phyloP scores from a whole-genome alignment of 495 filamentous ascomycete genomes.

The Paragyromitra xinjiangensis region DNA sequence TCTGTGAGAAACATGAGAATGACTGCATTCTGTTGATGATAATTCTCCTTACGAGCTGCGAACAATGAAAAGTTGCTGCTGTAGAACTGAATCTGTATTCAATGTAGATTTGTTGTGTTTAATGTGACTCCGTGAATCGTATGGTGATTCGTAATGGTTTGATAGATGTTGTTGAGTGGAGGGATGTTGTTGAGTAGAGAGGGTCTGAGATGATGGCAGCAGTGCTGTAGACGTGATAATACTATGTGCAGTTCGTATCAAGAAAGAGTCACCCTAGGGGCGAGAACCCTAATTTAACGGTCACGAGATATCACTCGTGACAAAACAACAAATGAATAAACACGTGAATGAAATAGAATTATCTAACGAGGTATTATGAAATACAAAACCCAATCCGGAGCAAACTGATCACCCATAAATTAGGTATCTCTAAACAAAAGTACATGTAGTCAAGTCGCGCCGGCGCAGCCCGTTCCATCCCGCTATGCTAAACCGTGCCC shows the following conservation, averaged over 20 bases:
- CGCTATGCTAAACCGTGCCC: not conserved
- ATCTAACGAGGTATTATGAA: not conserved
- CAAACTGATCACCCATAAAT: not conserved
- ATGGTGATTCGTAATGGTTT: not conserved
- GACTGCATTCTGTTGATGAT: no score
- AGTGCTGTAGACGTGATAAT: not conserved
- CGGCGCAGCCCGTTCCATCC: not conserved
- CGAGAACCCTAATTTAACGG: not conserved
- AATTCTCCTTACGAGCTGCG: no score
- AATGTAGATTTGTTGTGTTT: no score
- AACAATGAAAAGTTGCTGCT: no score
- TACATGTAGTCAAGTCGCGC: not conserved
- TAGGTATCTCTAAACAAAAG: conserved; percentile 6
- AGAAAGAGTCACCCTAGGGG: not conserved
- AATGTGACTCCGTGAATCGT: no score
- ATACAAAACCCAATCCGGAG: not conserved
- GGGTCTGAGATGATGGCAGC: not conserved
- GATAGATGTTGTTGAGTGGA: not conserved
- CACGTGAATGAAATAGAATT: not conserved
- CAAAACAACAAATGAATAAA: not conserved
- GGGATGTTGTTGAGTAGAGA: no score
- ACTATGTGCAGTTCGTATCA: not conserved
- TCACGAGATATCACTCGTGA: not conserved
- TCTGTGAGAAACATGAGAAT: no score
- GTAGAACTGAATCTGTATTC: no score